phyloP scores from a whole-genome alignment of 345 rosid genomes.

The Bruguiera sexangula region DNA sequence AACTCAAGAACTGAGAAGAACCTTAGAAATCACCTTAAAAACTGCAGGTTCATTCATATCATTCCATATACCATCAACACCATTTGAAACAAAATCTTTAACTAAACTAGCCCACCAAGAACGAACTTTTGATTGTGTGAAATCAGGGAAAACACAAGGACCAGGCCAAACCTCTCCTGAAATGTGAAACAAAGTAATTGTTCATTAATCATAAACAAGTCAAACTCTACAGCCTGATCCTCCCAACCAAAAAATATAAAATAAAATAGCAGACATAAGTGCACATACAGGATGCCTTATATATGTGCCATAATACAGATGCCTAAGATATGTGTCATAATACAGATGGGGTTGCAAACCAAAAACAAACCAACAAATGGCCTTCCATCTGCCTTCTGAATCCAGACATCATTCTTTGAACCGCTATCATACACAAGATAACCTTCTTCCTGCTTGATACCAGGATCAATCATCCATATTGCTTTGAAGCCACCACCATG shows the following conservation, averaged over 20 bases:
- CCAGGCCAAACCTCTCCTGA: conserved; percentile 98
- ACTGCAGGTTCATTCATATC: conserved; percentile 96
- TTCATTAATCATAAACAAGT: neutral
- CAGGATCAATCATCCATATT: conserved; percentile 97
- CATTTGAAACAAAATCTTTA: conserved; percentile 68
- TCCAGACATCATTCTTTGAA: conserved; percentile 57
- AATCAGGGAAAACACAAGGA: conserved; percentile 87
- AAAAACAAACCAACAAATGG: conserved; percentile 55
- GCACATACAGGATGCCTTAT: neutral
- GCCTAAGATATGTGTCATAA: too few species aligned
- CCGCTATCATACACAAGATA: conserved; percentile 70
- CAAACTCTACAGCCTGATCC: neutral
- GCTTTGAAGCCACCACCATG: conserved; percentile 72
- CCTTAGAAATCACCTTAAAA: conserved; percentile 57
- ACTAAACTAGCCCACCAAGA: conserved; percentile 88
- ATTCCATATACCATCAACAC: conserved; percentile 98
- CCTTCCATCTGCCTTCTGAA: conserved; percentile 58
- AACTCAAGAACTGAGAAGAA: neutral
- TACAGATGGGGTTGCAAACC: neutral
- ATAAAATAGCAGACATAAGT: neutral
- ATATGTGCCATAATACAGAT: neutral
- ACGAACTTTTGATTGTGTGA: conserved; percentile 66
- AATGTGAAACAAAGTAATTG: conserved; percentile 17
- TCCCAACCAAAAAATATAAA: neutral
- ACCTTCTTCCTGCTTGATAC: conserved; percentile 76